phyloP scores from a whole-genome alignment of 805 yeast species.

The Tetrapisispora pingtungensis region DNA sequence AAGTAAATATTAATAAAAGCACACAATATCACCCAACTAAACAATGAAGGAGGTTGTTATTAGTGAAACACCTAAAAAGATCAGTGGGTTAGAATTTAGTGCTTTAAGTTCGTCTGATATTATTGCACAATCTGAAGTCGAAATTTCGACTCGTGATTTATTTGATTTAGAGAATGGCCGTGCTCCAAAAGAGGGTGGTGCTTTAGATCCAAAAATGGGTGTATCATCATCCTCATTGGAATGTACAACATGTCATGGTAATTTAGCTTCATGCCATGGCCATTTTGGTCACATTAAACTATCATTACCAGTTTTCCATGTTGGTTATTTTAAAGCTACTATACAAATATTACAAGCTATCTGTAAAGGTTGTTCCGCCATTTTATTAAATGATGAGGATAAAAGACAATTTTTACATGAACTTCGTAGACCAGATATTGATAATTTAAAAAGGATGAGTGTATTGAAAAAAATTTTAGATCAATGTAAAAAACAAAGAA shows the following conservation, averaged over 20 bases:
- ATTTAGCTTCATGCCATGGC: constrained; percentile 91
- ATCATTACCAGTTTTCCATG: constrained; percentile 94
- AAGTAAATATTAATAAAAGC: too few relatives aligned
- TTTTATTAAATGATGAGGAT: constrained; percentile 62
- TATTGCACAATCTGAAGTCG: constrained; percentile 88
- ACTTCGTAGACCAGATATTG: constrained; percentile 76
- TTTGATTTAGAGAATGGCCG: constrained; percentile 88
- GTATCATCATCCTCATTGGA: constrained; percentile 76
- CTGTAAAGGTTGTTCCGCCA: constrained; percentile 79
- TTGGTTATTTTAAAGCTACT: constrained; percentile 90
- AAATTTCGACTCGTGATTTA: constrained; percentile 80
- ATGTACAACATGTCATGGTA: constrained; percentile 88
- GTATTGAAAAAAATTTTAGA: constrained; percentile 73
- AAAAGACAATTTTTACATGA: constrained; percentile 66
- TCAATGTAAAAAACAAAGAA: constrained; percentile 90
- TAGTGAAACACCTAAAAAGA: constrained; percentile 82
- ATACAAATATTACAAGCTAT: constrained; percentile 81
- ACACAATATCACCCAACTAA: not conserved
- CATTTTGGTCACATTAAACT: constrained; percentile 93
- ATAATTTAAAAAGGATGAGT: constrained; percentile 86
- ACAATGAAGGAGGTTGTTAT: constrained; percentile 34
- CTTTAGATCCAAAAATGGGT: constrained; percentile 90
- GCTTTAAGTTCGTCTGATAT: constrained; percentile 89
- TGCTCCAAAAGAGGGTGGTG: constrained; percentile 73
- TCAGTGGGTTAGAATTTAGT: constrained; percentile 83